Percentiles rank a stretch among this genome's conserved stretches.
phyloP scores from a whole-genome alignment of 2,329 filamentous ascomycete species.

The Fusarium sp. region DNA sequence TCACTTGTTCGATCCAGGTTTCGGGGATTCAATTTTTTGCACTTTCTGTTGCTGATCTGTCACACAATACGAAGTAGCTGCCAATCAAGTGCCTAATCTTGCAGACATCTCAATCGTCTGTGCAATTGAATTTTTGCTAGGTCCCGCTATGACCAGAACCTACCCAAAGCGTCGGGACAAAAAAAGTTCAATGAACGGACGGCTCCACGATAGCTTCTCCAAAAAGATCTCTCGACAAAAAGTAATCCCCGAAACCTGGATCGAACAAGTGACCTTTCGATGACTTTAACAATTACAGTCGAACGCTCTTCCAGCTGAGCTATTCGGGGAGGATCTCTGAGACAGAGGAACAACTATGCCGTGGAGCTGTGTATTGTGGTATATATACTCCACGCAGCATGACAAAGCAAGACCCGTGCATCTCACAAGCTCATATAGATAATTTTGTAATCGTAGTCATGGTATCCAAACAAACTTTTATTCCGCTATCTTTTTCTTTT shows the following conservation, averaged over 20 bases:
- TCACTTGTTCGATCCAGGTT: slow-evolving; percentile 7
- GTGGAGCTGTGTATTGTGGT: accelerated
- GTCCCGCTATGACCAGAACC: no score
- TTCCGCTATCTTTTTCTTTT: not conserved
- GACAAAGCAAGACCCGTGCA: not conserved
- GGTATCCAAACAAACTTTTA: slow-evolving; percentile 1
- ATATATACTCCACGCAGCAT: not conserved
- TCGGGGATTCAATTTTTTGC: slow-evolving; percentile 31
- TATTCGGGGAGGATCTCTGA: slow-evolving; percentile 40
- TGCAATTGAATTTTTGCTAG: no score
- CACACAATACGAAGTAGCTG: no score
- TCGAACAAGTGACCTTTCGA: slow-evolving; percentile 6
- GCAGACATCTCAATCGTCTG: no score
- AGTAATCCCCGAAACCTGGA: slow-evolving; percentile 30
- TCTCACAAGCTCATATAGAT: not conserved
- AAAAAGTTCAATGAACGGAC: slow-evolving; percentile 6
- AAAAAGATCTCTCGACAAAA: no score
- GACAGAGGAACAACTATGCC: slow-evolving; percentile 28
- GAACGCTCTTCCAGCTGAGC: slow-evolving; percentile 43
- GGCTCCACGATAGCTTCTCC: no score
- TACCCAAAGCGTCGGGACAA: not conserved
- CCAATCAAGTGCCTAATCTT: no score
- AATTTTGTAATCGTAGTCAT: not conserved
- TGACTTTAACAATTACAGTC: slow-evolving; percentile 1
- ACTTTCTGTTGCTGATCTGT: no score